Conservation (phyloP, 179 eudicot species). For the Beta macrorhiza region DNA sequence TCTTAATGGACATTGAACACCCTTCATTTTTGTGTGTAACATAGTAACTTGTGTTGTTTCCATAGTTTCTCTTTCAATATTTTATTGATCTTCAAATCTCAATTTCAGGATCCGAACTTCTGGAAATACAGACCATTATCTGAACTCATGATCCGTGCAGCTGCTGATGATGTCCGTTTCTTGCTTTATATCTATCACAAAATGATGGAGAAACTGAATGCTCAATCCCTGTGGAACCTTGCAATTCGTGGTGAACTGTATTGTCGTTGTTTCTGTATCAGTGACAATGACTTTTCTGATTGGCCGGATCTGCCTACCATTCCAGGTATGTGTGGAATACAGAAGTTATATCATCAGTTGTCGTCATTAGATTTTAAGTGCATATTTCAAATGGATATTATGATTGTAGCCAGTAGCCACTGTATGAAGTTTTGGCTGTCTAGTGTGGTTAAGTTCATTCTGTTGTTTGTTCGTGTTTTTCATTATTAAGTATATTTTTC, state of each 20-base stretch:
- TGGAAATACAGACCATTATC: constrained; percentile 86
- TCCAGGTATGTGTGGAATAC: constrained; percentile 46
- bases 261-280: constrained; percentile 85
- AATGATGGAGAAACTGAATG: constrained; percentile 74
- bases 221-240: constrained; percentile 70
- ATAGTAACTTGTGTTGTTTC: not conserved
- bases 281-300: constrained; percentile 52
- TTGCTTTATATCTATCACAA: constrained; percentile 71
- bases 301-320: constrained; percentile 81
- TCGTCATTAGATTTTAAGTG: not conserved
- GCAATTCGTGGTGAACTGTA: constrained; percentile 82
- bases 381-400: not conserved
- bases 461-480: not conserved
- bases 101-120: constrained; percentile 63
- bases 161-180: constrained; percentile 96
- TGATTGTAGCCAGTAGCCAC: not conserved
- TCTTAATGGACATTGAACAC: not conserved
- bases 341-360: not conserved
- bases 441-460: not conserved
- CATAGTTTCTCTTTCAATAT: not conserved
- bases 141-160: constrained; percentile 85
- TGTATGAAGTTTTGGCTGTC: not conserved
- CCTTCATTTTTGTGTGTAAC: not conserved
- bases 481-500: not conserved
- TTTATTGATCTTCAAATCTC: not conserved